Base-by-base conservation (phyloP, 1,139 yeast species). In the Starmera stellimalicola region DNA sequence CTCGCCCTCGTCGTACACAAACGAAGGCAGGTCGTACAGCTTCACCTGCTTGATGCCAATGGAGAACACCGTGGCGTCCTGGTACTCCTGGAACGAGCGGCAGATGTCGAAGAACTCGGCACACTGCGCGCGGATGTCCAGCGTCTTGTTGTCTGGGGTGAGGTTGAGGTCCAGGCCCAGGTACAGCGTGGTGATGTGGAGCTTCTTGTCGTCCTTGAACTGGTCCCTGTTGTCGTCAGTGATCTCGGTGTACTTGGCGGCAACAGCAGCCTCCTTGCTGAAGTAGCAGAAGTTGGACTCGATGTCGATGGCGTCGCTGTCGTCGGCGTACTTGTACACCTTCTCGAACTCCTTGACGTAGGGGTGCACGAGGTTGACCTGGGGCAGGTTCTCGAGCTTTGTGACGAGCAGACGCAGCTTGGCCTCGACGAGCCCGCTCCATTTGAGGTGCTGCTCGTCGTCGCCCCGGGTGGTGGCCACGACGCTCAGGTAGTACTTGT, bases 401-500 rank as follows among this genome's bases (percentile, higher is more conserved):
- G 73, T 80, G 19, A 91, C 94, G 32, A 91, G 58, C 31, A 79
- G 61, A 44, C 99, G 71, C 33, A 91, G 57, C 56, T 80, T 85
- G 48, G 95, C 79, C 55, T 91, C 97, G 7, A 91, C 93, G 63
- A 88, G 64, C 11, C 99, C 98, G 42, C 84, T 75, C 91, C 93
- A 93, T 49, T 80, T 80, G 35, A 77, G 58, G 48, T 91, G 96
- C 35, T 84, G 87, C 51, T 87, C 96, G 35, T 73, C 70, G 3
- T 69, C 59, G 7, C 79, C 80, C 39, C 64, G 66, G 0, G 96
- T 81, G 1, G 83, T 78, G 1, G 88, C 93, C 33, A 83, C 76
- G 6, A 91, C 67, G 30, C 94, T 81, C 31, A 93, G 58, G 51
- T 91, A 91, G 54, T 85, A 85, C 54, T 85, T 88, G 62, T 91